Evolutionary conservation across 75 land plant genomes (phyloP), one percentile per base, ranked within the genome.

Genomic region (Adiantum capillusveneris): DNA sequence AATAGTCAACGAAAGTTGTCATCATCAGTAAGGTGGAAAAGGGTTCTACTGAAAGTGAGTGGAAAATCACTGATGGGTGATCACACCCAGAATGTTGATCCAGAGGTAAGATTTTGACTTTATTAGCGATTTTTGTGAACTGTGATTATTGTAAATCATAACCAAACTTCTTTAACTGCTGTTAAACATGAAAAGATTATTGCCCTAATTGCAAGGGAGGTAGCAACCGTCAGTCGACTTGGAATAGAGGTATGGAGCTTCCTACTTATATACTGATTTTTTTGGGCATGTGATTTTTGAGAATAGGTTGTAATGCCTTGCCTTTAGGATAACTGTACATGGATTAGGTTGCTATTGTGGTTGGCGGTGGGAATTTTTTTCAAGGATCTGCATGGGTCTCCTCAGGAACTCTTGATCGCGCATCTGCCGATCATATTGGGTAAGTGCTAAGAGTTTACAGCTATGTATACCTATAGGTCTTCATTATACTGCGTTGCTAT

Each of bases 301-400:
- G 6, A 19, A 29, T 22, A 19, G 59, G 1, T 31, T 5, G 17
- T 0, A 5, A 29, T 27, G 13, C 12, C 11, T 26, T 19, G 16
- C 11, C 19, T 34, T 34, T 9, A 34, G 37, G 9, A 34, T 9
- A 34, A 34, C 37, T 34, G 37, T 34, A 34, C 37, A 34, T 34
- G 37, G 39, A 31, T 2, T 56, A 86, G 91, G 84, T 81, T 36
- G 87, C 91, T 25, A 77, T 87, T 62, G 81, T 87, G 59, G 75
- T 84, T 67, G 87, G 91, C 26, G 79, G 91, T 21, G 65, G 91
- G 18, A 87, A 87, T 59, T 82, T 87, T 54, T 87, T 87, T 60
- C 75, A 79, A 69, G 87, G 87, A 53, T 66, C 86, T n/a, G 34
- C 75, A 44, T 87, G 91, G 91, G 75, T 87, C 7, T 61, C 58